phyloP scores from a whole-genome alignment of 2,329 filamentous ascomycete genomes.

The Hortaea werneckii region DNA sequence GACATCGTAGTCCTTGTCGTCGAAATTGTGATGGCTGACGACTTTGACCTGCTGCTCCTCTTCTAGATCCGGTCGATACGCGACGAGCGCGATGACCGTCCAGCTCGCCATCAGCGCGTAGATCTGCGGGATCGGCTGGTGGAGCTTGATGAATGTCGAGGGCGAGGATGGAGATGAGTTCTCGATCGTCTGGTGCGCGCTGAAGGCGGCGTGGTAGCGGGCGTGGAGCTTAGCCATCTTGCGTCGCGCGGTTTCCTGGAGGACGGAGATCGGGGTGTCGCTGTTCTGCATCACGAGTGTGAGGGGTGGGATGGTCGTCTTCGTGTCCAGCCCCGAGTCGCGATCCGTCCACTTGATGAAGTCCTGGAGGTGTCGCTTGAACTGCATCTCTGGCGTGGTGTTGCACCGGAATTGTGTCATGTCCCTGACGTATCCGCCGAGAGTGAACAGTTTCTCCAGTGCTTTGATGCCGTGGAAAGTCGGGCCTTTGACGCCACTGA shows the following conservation, averaged over 20 bases:
- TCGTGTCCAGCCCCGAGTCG: slow-evolving; percentile 36
- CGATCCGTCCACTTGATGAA: slow-evolving; percentile 46
- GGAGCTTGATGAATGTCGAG: slow-evolving; percentile 6
- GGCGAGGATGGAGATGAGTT: slow-evolving; percentile 7
- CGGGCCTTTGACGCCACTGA: slow-evolving; percentile 31
- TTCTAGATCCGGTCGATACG: slow-evolving; percentile 35
- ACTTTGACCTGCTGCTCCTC: slow-evolving; percentile 13
- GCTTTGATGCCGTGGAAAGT: slow-evolving; percentile 44
- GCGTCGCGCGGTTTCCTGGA: slow-evolving; percentile 33
- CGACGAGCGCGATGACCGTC: slow-evolving; percentile 43
- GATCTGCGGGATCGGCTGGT: slow-evolving; percentile 37
- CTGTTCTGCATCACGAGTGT: slow-evolving; percentile 33
- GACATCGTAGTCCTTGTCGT: slow-evolving; percentile 44
- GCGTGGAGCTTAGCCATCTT: slow-evolving; percentile 35
- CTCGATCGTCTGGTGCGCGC: slow-evolving; percentile 19
- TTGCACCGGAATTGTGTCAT: slow-evolving; percentile 26
- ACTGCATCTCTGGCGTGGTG: slow-evolving; percentile 12
- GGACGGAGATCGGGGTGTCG: slow-evolving; percentile 28
- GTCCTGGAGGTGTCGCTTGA: slow-evolving; percentile 20
- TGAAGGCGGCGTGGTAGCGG: slow-evolving; percentile 32
- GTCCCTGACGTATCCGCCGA: slow-evolving; percentile 44
- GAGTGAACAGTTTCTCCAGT: slow-evolving; percentile 38
- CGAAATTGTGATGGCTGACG: slow-evolving; percentile 46
- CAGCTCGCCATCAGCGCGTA: slow-evolving; percentile 46
- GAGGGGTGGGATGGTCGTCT: slow-evolving; percentile 32